Conservation (phyloP, 2,329 filamentous ascomycete species). For the Lizonia empirigonia region DNA sequence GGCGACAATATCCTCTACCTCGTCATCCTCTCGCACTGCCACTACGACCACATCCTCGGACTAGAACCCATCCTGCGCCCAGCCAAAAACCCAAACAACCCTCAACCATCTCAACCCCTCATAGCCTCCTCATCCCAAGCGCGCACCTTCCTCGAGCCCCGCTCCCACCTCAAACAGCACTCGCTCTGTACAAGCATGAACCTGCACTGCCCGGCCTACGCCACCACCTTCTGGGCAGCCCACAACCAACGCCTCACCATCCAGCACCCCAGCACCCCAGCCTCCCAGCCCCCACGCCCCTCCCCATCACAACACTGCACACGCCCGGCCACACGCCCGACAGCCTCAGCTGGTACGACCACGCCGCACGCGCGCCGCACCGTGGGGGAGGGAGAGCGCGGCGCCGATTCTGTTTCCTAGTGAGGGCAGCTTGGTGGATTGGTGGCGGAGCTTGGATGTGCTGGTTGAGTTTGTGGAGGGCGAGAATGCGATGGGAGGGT, state of each 20-base stretch:
- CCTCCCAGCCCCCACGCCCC: background rate
- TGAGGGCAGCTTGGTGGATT: conserved; percentile 13
- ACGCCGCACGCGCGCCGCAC: conserved; percentile 6
- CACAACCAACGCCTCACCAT: background rate
- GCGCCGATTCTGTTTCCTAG: conserved; percentile 18
- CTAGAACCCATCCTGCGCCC: conserved; percentile 5
- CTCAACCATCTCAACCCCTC: background rate
- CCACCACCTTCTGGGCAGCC: background rate
- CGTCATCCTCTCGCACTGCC: conserved; percentile 21
- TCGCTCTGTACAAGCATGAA: conserved; percentile 5
- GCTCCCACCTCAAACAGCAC: conserved; percentile 1
- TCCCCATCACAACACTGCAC: conserved; percentile 14
- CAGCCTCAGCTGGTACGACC: conserved; percentile 17
- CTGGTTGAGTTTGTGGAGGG: conserved; percentile 4
- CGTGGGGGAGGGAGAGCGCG: background rate
- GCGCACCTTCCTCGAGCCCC: conserved; percentile 4
- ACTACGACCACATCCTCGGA: conserved; percentile 22
- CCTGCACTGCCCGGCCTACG: background rate
- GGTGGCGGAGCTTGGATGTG: conserved; percentile 15
- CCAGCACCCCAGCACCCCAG: conserved; percentile 1
- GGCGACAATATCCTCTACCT: conserved; percentile 5
- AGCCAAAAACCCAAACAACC: background rate
- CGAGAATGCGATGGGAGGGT: background rate
- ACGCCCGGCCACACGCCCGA: conserved; percentile 22
- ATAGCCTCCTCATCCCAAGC: conserved; percentile 1